These are phyloP conservation scores for Phytophthora constricta DNA, from an alignment of 352 stramenopile species.

Conservation along the genomic window DNA sequence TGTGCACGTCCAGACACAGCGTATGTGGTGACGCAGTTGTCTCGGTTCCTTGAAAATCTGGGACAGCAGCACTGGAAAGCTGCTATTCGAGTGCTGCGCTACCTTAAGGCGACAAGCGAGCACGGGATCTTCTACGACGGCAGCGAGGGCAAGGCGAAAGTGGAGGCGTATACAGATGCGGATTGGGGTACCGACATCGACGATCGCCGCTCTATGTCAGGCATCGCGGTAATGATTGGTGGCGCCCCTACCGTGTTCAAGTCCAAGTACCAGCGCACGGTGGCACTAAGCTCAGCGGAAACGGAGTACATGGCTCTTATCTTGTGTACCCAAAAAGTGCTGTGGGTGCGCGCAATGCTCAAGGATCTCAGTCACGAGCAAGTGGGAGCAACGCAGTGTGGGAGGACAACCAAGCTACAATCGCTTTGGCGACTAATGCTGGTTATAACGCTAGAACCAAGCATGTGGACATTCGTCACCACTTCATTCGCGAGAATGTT, in stretches of 20 bases:
- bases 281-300: constrained; percentile 2
- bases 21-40: not conserved
- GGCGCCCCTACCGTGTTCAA: not conserved
- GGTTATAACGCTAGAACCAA: constrained; percentile 4
- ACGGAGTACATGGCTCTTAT: constrained; percentile 6
- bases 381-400: not conserved
- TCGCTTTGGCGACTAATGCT: constrained; percentile 5
- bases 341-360: not conserved
- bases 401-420: constrained; percentile 6
- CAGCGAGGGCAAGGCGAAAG: not conserved
- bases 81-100: not conserved
- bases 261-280: not conserved
- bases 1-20: not conserved
- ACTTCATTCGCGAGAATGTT: constrained; percentile 18
- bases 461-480: constrained; percentile 11
- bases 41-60: not conserved
- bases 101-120: not conserved
- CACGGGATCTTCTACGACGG: not conserved
- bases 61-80: not conserved
- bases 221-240: not conserved
- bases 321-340: constrained; percentile 1
- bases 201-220: not conserved
- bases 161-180: not conserved
- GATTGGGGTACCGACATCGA: not conserved
- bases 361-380: not conserved